Evolutionary conservation across 1,284 basidiomycete species (phyloP).

Genomic region (Marasmius oreades): DNA sequence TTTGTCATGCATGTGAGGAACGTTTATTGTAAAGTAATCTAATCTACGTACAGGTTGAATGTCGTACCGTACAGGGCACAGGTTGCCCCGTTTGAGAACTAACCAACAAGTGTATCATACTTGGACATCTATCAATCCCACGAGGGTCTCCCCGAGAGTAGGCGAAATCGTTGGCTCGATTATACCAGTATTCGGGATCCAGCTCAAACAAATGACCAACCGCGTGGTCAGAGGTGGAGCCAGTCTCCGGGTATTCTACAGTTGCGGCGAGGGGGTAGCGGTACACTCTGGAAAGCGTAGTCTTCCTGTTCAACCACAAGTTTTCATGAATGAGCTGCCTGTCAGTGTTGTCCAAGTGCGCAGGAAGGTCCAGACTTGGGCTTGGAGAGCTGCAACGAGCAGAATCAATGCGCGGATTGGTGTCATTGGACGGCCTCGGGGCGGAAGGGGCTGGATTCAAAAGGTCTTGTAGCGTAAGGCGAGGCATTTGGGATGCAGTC

Average conservation of each 20-base stretch:
- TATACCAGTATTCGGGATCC: conserved; percentile 3
- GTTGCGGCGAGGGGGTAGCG: neutral
- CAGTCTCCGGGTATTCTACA: conserved; percentile 8
- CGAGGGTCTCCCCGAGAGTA: conserved; percentile 10
- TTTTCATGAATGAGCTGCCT: neutral
- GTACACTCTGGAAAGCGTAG: neutral
- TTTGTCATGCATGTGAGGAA: conserved; percentile 1
- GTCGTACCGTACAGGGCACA: conserved; percentile 3
- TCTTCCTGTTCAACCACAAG: neutral
- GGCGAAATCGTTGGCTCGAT: conserved; percentile 8
- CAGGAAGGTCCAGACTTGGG: neutral
- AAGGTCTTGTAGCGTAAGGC: neutral
- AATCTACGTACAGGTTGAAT: conserved; percentile 14
- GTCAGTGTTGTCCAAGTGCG: too few relatives aligned
- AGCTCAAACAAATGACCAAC: conserved; percentile 13
- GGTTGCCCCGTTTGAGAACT: neutral
- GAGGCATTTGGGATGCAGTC: too few relatives aligned
- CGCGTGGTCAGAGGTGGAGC: neutral
- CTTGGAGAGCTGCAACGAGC: neutral
- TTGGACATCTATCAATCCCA: neutral
- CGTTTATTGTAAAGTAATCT: neutral
- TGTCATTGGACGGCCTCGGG: neutral
- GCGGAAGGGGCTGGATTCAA: neutral
- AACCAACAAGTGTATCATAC: neutral
- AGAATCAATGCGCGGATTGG: neutral